These are phyloP conservation scores for Suhomyces taliae DNA, from an alignment of 1,139 yeast genomes.

Conservation along the genomic window DNA sequence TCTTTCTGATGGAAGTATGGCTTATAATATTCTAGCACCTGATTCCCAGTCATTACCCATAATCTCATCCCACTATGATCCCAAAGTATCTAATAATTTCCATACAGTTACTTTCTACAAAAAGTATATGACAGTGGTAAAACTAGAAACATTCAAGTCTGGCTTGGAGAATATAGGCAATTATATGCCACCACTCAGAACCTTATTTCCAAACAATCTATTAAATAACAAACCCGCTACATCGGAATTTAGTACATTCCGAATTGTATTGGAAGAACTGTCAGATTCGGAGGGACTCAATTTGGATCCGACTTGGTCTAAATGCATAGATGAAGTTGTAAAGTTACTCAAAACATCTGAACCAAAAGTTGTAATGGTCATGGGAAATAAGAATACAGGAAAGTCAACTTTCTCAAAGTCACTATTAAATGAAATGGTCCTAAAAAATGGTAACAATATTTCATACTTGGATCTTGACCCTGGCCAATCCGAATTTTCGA, in stretches of 20 bases:
- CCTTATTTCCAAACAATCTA: slow-evolving; percentile 19
- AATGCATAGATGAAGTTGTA: slow-evolving; percentile 10
- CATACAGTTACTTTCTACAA: slow-evolving; percentile 19
- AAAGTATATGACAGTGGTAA: slow-evolving; percentile 46
- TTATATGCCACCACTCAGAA: slow-evolving; percentile 52
- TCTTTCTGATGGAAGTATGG: slow-evolving; percentile 23
- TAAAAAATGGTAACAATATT: slow-evolving; percentile 17
- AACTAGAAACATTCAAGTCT: slow-evolving; percentile 33
- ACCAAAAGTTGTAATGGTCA: slow-evolving; percentile 29
- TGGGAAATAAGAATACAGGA: slow-evolving; percentile 71
- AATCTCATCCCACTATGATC: slow-evolving; percentile 31
- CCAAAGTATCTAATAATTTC: slow-evolving; percentile 14
- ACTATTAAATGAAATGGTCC: slow-evolving; percentile 47
- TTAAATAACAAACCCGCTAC: neutral
- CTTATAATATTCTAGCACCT: slow-evolving; percentile 48
- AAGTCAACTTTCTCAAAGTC: slow-evolving; percentile 71
- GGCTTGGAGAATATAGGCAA: slow-evolving; percentile 51
- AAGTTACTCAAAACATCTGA: neutral
- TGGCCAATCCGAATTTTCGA: slow-evolving; percentile 81
- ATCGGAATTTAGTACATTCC: slow-evolving; percentile 26
- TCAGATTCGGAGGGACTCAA: slow-evolving; percentile 26
- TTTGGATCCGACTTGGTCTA: slow-evolving; percentile 24
- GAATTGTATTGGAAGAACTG: slow-evolving; percentile 31
- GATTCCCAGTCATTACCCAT: slow-evolving; percentile 55
- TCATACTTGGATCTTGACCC: slow-evolving; percentile 81